phyloP scores from a whole-genome alignment of 257 asterid species.

The Gentiana macrophylla region DNA sequence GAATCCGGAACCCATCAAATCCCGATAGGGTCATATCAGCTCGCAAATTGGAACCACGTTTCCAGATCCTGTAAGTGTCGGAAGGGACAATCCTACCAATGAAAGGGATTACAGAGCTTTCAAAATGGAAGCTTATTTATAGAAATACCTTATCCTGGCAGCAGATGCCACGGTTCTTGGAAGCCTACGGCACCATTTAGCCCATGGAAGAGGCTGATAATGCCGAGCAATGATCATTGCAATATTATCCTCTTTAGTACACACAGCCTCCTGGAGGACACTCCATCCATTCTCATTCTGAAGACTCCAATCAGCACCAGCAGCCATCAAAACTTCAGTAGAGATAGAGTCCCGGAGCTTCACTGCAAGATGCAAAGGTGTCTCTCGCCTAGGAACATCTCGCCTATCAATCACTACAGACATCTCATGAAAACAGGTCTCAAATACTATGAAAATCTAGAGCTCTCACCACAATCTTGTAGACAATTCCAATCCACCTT shows the following conservation, averaged over 20 bases:
- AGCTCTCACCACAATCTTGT: constrained; percentile 1
- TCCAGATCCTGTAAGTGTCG: constrained; percentile 94
- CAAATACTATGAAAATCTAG: neutral
- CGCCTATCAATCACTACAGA: constrained; percentile 76
- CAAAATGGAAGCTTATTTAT: constrained; percentile 92
- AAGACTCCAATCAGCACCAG: constrained; percentile 99
- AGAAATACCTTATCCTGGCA: constrained; percentile 79
- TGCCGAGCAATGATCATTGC: constrained; percentile 95
- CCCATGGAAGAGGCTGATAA: constrained; percentile 99
- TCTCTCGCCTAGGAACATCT: constrained; percentile 95
- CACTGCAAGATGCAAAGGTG: constrained; percentile 94
- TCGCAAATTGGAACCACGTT: constrained; percentile 93
- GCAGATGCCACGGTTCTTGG: constrained; percentile 96
- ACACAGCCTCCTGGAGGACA: constrained; percentile 99
- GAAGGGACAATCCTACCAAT: constrained; percentile 98
- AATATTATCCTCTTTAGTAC: constrained; percentile 88
- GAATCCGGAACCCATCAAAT: constrained; percentile 95
- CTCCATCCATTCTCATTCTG: constrained; percentile 99
- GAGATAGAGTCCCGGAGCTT: constrained; percentile 60
- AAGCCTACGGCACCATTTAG: constrained; percentile 98
- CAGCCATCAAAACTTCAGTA: constrained; percentile 95
- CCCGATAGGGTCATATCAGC: constrained; percentile 99
- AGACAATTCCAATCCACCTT: neutral
- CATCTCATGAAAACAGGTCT: constrained; percentile 11
- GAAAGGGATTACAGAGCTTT: constrained; percentile 96